Conservation (phyloP, 495 filamentous ascomycete genomes). For the Talaromyces proteolyticus region DNA sequence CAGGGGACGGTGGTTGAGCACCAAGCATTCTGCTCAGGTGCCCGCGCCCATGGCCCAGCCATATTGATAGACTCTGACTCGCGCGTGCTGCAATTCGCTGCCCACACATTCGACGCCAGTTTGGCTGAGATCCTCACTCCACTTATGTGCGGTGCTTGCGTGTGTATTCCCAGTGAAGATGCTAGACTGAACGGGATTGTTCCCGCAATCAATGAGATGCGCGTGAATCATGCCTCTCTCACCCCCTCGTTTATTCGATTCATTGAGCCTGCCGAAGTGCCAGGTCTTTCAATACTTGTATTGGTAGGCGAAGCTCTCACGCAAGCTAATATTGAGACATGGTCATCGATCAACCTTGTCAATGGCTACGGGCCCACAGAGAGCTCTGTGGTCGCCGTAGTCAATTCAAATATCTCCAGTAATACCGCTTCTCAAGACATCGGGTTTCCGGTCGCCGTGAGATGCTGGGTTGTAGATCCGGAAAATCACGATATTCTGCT, state of each 20-base stretch:
- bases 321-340: constrained; percentile 40
- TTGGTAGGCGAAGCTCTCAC: constrained; percentile 53
- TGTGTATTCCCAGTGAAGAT: constrained; percentile 47
- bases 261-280: constrained; percentile 36
- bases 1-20: constrained; percentile 46
- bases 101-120: constrained; percentile 49
- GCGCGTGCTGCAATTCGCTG: constrained; percentile 43
- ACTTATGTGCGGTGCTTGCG: constrained; percentile 36
- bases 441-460: constrained; percentile 33
- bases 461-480: constrained; percentile 40
- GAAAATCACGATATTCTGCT: constrained; percentile 37
- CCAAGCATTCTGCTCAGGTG: constrained; percentile 33
- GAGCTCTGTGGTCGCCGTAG: constrained; percentile 29
- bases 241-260: constrained; percentile 50
- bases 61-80: constrained; percentile 21
- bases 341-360: constrained; percentile 48
- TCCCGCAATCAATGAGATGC: constrained; percentile 36
- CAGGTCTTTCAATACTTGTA: constrained; percentile 36
- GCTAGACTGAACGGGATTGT: constrained; percentile 43
- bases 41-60: constrained; percentile 35
- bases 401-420: constrained; percentile 29
- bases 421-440: constrained; percentile 37
- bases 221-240: constrained; percentile 36
- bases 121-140: constrained; percentile 34
- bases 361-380: constrained; percentile 59